A percentile compares a stretch with the other conserved stretches of the same genome.
Evolutionary conservation across 2,329 filamentous ascomycete species (phyloP).

Genomic region (Pseudogymnoascus destructans): DNA sequence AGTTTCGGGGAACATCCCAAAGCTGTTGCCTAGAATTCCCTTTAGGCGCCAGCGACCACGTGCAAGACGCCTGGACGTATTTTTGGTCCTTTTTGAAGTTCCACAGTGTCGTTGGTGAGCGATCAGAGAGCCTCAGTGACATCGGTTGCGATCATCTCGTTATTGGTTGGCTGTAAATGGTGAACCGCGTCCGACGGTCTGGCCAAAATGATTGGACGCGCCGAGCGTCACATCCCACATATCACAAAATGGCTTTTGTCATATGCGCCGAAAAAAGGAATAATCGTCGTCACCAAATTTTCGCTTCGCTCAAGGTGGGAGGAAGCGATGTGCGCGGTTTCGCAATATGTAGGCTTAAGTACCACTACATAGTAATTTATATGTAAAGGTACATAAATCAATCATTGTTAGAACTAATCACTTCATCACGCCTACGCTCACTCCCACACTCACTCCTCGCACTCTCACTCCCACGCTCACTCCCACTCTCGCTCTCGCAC

Average conservation of each 20-base stretch:
- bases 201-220: constrained; percentile 1
- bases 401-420: too few relatives aligned
- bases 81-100: not conserved
- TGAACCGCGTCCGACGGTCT: not conserved
- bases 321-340: too few relatives aligned
- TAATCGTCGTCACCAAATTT: too few relatives aligned
- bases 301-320: too few relatives aligned
- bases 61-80: not conserved
- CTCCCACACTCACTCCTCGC: too few relatives aligned
- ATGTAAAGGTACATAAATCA: too few relatives aligned
- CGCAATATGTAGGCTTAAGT: too few relatives aligned
- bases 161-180: constrained; percentile 2
- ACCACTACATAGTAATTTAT: too few relatives aligned
- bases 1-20: constrained; percentile 17
- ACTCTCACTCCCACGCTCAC: too few relatives aligned
- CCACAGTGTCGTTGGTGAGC: not conserved
- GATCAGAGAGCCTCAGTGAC: constrained; percentile 3
- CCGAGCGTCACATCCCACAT: constrained; percentile 1
- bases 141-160: not conserved
- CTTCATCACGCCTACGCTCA: too few relatives aligned
- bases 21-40: constrained; percentile 14
- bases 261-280: not conserved
- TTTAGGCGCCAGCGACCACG: constrained; percentile 11
- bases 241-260: constrained; percentile 6
- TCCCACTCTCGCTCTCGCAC: too few relatives aligned